Conservation (phyloP, 2,329 filamentous ascomycete genomes). For the Aureobasidium namibiae region DNA sequence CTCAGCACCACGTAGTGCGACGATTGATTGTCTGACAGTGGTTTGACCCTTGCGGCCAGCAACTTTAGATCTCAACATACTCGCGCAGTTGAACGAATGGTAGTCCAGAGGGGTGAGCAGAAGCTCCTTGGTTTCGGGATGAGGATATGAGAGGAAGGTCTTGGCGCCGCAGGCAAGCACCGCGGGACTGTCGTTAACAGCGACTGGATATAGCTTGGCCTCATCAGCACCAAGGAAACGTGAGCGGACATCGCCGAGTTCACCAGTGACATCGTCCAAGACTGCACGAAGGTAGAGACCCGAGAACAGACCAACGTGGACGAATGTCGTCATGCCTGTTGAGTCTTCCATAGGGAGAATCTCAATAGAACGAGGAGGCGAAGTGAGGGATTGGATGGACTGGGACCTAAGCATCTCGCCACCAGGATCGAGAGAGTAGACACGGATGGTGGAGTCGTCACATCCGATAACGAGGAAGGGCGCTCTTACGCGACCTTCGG, state of each 20-base stretch:
- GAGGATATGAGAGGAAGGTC: conserved; percentile 93
- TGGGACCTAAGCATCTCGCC: conserved; percentile 17
- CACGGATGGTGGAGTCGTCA: conserved; percentile 90
- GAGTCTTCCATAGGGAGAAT: conserved; percentile 97
- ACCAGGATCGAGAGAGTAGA: conserved; percentile 72
- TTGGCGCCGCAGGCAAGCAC: conserved; percentile 85
- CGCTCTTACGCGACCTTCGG: conserved; percentile 79
- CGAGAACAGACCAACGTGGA: conserved; percentile 92
- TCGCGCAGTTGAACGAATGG: conserved; percentile 80
- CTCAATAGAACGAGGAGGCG: conserved; percentile 43
- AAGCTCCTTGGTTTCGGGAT: conserved; percentile 77
- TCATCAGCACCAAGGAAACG: conserved; percentile 89
- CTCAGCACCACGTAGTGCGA: conserved; percentile 66
- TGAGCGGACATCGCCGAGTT: conserved; percentile 87
- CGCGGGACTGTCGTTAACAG: conserved; percentile 73
- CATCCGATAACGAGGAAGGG: conserved; percentile 94
- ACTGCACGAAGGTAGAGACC: conserved; percentile 94
- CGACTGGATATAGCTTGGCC: conserved; percentile 85
- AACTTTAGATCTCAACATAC: conserved; percentile 65
- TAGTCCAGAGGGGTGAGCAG: conserved; percentile 90
- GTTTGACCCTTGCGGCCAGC: conserved; percentile 57
- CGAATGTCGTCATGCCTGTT: conserved; percentile 76
- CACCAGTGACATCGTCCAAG: conserved; percentile 88
- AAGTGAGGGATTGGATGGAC: conserved; percentile 18
- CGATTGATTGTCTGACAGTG: conserved; percentile 71